These are phyloP conservation scores for Camelina sativa DNA, from an alignment of 345 rosid species.

Conservation along the genomic window DNA sequence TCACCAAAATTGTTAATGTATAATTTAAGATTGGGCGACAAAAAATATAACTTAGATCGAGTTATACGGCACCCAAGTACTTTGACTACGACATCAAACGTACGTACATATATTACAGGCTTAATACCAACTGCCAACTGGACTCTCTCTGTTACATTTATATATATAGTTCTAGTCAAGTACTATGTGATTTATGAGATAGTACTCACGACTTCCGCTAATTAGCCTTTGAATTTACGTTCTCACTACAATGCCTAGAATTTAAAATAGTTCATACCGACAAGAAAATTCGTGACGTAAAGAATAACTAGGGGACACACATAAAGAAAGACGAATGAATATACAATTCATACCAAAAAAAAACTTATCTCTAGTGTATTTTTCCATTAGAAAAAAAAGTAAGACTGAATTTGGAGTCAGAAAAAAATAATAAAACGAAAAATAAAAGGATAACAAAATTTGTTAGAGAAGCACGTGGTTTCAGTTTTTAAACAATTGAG, in stretches of 20 bases:
- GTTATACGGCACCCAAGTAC: background rate
- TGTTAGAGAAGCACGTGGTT: slow-evolving; percentile 16
- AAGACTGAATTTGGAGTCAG: slow-evolving; percentile 5
- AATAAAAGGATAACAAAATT: too few species aligned
- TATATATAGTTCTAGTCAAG: too few species aligned
- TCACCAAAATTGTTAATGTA: background rate
- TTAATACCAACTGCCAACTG: background rate
- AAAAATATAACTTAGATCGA: background rate
- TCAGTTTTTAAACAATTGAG: slow-evolving; percentile 21
- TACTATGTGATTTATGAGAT: too few species aligned
- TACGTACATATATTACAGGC: background rate
- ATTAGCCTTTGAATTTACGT: background rate
- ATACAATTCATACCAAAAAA: background rate
- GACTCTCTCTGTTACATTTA: background rate
- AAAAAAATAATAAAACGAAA: background rate
- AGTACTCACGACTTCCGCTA: too few species aligned
- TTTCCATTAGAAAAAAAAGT: background rate
- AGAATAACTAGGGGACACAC: slow-evolving; percentile 15
- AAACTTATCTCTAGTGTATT: background rate
- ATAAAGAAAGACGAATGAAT: slow-evolving; percentile 7
- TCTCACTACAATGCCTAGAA: background rate
- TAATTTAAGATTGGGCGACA: background rate
- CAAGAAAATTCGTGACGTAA: slow-evolving; percentile 19
- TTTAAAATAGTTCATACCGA: background rate
- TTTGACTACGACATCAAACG: background rate